phyloP scores from a whole-genome alignment of 257 asterid genomes.

The Asclepias syriaca region DNA sequence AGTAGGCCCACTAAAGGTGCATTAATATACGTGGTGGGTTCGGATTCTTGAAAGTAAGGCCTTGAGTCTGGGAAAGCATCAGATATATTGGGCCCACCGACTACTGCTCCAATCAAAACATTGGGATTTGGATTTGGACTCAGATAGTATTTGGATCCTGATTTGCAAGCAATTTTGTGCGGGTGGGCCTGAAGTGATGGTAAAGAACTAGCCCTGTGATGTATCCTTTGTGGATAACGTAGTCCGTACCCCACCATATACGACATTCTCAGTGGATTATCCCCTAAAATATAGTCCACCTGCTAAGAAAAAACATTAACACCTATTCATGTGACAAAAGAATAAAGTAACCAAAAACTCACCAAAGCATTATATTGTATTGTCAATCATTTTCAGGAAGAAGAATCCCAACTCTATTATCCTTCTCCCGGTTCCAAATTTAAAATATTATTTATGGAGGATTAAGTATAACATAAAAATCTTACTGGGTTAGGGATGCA shows the following conservation, averaged over 20 bases:
- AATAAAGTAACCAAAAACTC: not conserved
- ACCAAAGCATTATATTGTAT: no score
- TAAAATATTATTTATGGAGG: no score
- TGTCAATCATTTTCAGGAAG: no score
- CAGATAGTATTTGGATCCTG: slow-evolving; percentile 48
- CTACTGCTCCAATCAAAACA: slow-evolving; percentile 61
- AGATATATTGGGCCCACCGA: slow-evolving; percentile 68
- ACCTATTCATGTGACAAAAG: no score
- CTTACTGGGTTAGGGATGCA: no score
- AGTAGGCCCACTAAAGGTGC: slow-evolving; percentile 76
- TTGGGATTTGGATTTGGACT: slow-evolving; percentile 75
- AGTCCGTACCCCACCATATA: slow-evolving; percentile 87
- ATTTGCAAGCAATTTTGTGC: slow-evolving; percentile 51
- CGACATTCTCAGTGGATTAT: slow-evolving; percentile 73
- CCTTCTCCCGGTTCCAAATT: no score
- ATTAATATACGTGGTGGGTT: slow-evolving; percentile 82
- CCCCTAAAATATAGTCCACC: slow-evolving; percentile 91
- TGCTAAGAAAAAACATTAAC: slow-evolving; percentile 11
- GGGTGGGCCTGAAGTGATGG: slow-evolving; percentile 64
- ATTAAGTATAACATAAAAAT: no score
- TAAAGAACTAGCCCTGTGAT: slow-evolving; percentile 69
- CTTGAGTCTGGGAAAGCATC: slow-evolving; percentile 71
- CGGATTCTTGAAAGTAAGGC: slow-evolving; percentile 69
- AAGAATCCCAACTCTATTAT: no score
- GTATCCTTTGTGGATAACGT: slow-evolving; percentile 66